Evolutionary conservation across 2,329 filamentous ascomycete species (phyloP), one percentile per base, ranked within the genome.

Genomic region (Podosphaera xanthii): DNA sequence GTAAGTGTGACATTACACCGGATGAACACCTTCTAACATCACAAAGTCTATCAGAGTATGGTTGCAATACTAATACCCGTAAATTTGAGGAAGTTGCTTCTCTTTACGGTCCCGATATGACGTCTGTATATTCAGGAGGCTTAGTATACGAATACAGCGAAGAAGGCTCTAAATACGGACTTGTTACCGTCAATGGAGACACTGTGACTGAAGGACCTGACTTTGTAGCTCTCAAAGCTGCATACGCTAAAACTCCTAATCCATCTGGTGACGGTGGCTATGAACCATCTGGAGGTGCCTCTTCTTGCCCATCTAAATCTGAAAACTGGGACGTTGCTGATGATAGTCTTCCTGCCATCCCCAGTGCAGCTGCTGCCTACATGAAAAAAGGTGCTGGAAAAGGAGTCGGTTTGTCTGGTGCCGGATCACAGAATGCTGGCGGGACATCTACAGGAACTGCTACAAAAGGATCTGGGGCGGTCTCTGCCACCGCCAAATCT

Each of bases 91-190:
- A 96, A 74, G 73, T 96, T 57, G 72, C 72, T 57, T 77, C 90
- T 48, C 77, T 98, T 60, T 97, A 96, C 83, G 80, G 75, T 72
- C 72, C 72, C 31, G 71, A 94, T 61, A 97, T 97, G 91, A 88
- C 84, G 2, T 65, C 71, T 22, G 88, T 95, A 67, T 97, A 95
- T 78, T 96, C 90, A 49, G 91, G 92, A 67, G 92, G 91, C 70
- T 80, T 98, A 42, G 86, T 96, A 71, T 98, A 96, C 75, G 90
- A 98, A 73, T 98, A 95, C 76, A 83, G 85, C 9, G 74, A 86
- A 67, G 88, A 92, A 72, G 76, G 77, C 62, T 87, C 83, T 73
- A 77, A 83, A 55, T 97, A 82, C 72, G 91, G 90, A 63, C 63
- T 69, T 33, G 67, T 69, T 34, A 62, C 62, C 30, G 65, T 68